These are phyloP conservation scores for Pestalotiopsis sp. DNA, from an alignment of 2,329 filamentous ascomycete species.

Conservation along the genomic window DNA sequence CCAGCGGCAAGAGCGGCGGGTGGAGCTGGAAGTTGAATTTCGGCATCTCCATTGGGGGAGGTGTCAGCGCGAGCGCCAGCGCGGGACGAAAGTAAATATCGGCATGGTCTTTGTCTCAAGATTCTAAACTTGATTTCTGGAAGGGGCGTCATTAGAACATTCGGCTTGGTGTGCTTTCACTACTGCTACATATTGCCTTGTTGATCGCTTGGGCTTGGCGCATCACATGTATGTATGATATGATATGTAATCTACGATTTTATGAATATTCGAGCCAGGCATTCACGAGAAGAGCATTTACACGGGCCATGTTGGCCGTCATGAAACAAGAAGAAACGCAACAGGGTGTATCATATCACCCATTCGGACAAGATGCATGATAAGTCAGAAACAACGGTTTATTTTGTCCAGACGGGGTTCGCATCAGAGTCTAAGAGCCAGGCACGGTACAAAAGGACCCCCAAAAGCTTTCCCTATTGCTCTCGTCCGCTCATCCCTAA, in stretches of 20 bases:
- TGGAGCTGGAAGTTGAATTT: conserved; percentile 29
- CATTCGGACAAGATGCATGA: not conserved
- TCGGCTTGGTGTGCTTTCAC: not conserved
- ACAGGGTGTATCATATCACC: not conserved
- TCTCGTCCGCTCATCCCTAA: conserved; percentile 27
- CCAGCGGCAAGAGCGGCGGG: conserved; percentile 17
- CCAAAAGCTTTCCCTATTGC: conserved; percentile 49
- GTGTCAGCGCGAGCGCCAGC: conserved; percentile 7
- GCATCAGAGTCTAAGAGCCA: conserved; percentile 60
- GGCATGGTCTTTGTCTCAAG: not conserved
- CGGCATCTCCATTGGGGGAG: conserved; percentile 27
- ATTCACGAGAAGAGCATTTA: not conserved
- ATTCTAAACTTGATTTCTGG: not conserved
- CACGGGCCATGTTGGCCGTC: not conserved
- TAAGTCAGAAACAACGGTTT: conserved; percentile 38
- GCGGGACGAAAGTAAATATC: conserved; percentile 9
- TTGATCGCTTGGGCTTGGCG: not conserved
- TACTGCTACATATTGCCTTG: not conserved
- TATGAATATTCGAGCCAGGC: not conserved
- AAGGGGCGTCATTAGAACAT: not conserved
- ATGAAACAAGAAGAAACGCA: too few species aligned
- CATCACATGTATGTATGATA: not conserved
- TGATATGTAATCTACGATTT: not conserved
- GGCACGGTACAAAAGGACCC: conserved; percentile 44
- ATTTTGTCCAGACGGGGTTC: conserved; percentile 56